Evolutionary conservation across 305 asterid species (phyloP).

Genomic region (Fraxinus velutina): DNA sequence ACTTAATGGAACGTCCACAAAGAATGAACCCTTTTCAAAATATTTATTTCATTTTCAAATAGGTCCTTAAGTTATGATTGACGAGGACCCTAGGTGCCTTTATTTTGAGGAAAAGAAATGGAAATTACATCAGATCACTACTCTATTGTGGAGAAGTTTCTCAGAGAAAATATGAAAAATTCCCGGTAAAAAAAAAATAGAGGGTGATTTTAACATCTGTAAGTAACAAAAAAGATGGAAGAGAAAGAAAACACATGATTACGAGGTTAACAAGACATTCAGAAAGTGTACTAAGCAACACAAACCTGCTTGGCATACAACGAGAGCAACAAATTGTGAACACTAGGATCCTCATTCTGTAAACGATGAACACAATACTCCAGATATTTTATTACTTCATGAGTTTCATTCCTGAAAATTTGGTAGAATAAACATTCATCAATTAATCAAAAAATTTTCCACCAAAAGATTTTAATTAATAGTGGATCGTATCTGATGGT

Average conservation of each 20-base stretch:
- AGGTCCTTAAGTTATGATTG: not conserved
- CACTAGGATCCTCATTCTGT: conserved; percentile 96
- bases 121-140: not conserved
- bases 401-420: conserved; percentile 88
- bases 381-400: conserved; percentile 90
- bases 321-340: conserved; percentile 86
- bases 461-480: conserved; percentile 5
- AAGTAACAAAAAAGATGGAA: conserved; percentile 1
- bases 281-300: conserved; percentile 22
- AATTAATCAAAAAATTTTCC: conserved; percentile 13
- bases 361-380: conserved; percentile 86
- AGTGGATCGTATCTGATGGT: conserved; percentile 14
- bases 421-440: conserved; percentile 1
- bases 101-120: not conserved
- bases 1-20: not conserved
- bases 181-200: not conserved
- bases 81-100: not conserved
- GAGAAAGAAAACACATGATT: conserved; percentile 11
- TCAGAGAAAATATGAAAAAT: not conserved
- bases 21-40: not conserved
- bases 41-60: not conserved
- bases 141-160: not conserved
- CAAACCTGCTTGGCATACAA: conserved; percentile 86
- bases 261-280: conserved; percentile 19
- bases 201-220: conserved; percentile 6